A percentile compares a stretch with the other conserved stretches of the same genome.
These are phyloP conservation scores for Coprinopsis cinerea DNA, from an alignment of 768 basidiomycete species.

Conservation along the genomic window DNA sequence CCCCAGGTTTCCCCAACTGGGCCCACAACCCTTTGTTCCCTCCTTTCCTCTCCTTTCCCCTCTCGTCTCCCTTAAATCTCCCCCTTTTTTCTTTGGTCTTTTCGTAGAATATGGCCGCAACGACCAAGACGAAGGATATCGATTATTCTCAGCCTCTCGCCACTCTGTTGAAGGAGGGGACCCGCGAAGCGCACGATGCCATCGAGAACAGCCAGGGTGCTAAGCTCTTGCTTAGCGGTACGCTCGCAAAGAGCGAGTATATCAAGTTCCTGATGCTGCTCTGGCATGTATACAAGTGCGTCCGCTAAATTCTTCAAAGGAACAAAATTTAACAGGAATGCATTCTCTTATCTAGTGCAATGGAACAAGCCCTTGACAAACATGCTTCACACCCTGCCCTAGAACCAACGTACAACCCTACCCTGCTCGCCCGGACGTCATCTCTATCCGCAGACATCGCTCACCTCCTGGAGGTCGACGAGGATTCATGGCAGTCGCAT, in stretches of 20 bases:
- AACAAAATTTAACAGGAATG: not conserved
- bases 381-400: conserved; percentile 60
- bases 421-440: conserved; percentile 55
- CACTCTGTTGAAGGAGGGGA: conserved; percentile 41
- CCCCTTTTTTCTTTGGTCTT: not conserved
- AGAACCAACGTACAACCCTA: conserved; percentile 66
- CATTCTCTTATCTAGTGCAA: conserved; percentile 29
- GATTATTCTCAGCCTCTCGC: conserved; percentile 40
- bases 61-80: conserved; percentile 18
- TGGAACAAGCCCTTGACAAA: conserved; percentile 51
- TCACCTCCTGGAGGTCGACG: conserved; percentile 46
- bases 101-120: no score
- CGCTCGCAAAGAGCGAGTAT: conserved; percentile 59
- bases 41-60: conserved; percentile 6
- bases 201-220: conserved; percentile 57
- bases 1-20: no score
- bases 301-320: conserved; percentile 11
- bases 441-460: conserved; percentile 63
- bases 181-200: conserved; percentile 48
- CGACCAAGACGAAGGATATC: conserved; percentile 8
- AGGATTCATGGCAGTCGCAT: conserved; percentile 50
- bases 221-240: conserved; percentile 49
- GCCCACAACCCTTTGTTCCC: not conserved
- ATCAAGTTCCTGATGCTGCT: conserved; percentile 68
- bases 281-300: conserved; percentile 75